Percentiles rank a stretch among this genome's conserved stretches.
Conservation (phyloP, 257 asterid species). For the Ajuga chamaepitys region DNA sequence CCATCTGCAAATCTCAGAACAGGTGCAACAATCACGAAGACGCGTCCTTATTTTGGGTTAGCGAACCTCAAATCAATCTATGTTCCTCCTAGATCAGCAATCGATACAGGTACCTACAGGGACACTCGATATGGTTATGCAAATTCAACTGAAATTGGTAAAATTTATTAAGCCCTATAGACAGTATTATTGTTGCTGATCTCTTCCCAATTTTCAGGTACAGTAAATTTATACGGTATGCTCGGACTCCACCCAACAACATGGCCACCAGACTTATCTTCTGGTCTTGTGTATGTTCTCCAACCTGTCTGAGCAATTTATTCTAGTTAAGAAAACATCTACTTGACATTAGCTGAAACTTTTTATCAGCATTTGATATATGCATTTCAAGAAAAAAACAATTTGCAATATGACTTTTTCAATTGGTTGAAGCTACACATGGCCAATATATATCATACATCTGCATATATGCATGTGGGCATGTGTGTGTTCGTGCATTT, state of each 20-base stretch:
- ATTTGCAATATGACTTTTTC: neutral
- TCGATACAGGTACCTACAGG: slow-evolving; percentile 83
- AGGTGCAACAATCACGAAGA: too few species aligned
- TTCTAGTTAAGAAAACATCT: slow-evolving; percentile 31
- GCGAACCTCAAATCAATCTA: too few species aligned
- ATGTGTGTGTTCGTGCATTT: too few species aligned
- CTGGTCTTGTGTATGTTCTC: slow-evolving; percentile 84
- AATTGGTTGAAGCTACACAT: too few species aligned
- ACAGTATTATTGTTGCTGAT: slow-evolving; percentile 13
- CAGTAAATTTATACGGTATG: slow-evolving; percentile 69
- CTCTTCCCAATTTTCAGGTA: slow-evolving; percentile 86
- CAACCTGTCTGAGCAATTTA: slow-evolving; percentile 90
- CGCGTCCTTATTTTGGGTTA: too few species aligned
- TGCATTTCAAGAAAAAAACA: neutral
- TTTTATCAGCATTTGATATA: neutral
- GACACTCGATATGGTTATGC: neutral
- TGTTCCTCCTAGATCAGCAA: slow-evolving; percentile 95
- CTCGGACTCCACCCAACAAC: slow-evolving; percentile 99
- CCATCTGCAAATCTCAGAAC: slow-evolving; percentile 82
- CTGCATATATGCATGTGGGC: too few species aligned
- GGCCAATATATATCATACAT: too few species aligned
- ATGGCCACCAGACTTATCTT: slow-evolving; percentile 96
- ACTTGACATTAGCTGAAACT: slow-evolving; percentile 6
- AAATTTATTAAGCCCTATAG: too few species aligned
- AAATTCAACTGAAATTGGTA: neutral